Base-by-base conservation (phyloP, 331 rosid species). In the Malus hybrid region DNA sequence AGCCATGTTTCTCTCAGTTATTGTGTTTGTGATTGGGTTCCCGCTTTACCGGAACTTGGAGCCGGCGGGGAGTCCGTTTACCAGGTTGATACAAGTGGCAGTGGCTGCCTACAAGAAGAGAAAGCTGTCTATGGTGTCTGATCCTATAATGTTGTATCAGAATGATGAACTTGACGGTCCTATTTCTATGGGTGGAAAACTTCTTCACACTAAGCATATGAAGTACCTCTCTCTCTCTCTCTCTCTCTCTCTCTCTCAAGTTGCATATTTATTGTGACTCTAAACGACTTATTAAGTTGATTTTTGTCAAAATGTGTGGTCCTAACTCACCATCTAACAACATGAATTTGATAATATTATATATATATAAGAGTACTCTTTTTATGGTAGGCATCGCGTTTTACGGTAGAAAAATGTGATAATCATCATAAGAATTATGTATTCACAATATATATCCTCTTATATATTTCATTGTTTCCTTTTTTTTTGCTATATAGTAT, bases 51-150 rank as follows among this genome's bases (percentile, higher is more conserved):
- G 93, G 22, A 75, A 90, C 63, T 33, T 92, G 87, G 87, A 89
- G 28, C 97, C 97, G 55, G 22, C 75, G 0, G 97, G 99, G 24
- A 95, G 99, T 76, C 99, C 99, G 63, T 92, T 95, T 84, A 89
- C 93, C 86, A 88, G 99, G n/a, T 70, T 95, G 22, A 1, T 79
- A 0, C 97, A 95, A 31, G 99, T 95, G 0, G 36, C 44, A 0
- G 96, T 90, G 65, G 89, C 99, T 6, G 97, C 99, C 0, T 86
- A 32, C 68, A 81, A 71, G 50, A 95, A 95, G 87, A 89, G 96
- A 46, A 90, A 95, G 29, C 0, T 92, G 5, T 9, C 69, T 0
- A 6, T 64, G 80, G 79, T 75, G 6, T 28, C 74, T 24, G 80
- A 86, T 54, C 34, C 85, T 5, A 28, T 31, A 0, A 24, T 82